phyloP scores from a whole-genome alignment of 1,139 yeast genomes.

The Yamadazyma atmosphaerica region DNA sequence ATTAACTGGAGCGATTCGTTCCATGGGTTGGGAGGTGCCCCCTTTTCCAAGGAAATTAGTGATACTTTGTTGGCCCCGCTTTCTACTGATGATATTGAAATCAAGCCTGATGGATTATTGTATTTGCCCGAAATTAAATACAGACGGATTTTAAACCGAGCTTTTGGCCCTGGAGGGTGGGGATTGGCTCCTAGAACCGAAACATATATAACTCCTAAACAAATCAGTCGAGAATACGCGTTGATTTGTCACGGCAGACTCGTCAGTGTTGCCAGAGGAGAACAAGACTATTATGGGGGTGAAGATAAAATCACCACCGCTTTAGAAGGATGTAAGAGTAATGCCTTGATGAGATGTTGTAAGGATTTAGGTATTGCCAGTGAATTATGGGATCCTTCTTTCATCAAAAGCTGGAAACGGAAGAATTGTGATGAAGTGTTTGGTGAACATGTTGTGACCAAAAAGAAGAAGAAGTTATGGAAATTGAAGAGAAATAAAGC shows the following conservation, averaged over 20 bases:
- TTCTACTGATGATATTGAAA: slow-evolving; percentile 73
- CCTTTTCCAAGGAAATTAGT: slow-evolving; percentile 65
- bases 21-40: slow-evolving; percentile 77
- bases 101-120: slow-evolving; percentile 91
- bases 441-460: slow-evolving; percentile 80
- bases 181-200: slow-evolving; percentile 94
- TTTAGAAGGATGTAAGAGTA: slow-evolving; percentile 94
- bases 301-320: slow-evolving; percentile 92
- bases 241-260: slow-evolving; percentile 83
- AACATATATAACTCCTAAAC: slow-evolving; percentile 64
- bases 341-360: slow-evolving; percentile 97
- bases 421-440: slow-evolving; percentile 78
- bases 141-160: slow-evolving; percentile 79
- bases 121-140: slow-evolving; percentile 94
- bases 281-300: slow-evolving; percentile 83
- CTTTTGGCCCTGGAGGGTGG: slow-evolving; percentile 99
- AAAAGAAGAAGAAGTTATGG: slow-evolving; percentile 90
- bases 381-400: slow-evolving; percentile 95
- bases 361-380: slow-evolving; percentile 96
- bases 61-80: slow-evolving; percentile 61
- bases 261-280: slow-evolving; percentile 93
- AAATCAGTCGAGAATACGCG: slow-evolving; percentile 84
- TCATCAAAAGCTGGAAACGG: slow-evolving; percentile 77
- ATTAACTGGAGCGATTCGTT: slow-evolving; percentile 75
- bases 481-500: slow-evolving; percentile 73